A percentile compares a stretch with the other conserved stretches of the same genome.
These are phyloP conservation scores for Debaryomyces fabryi DNA, from an alignment of 1,139 yeast genomes.

Conservation along the genomic window DNA sequence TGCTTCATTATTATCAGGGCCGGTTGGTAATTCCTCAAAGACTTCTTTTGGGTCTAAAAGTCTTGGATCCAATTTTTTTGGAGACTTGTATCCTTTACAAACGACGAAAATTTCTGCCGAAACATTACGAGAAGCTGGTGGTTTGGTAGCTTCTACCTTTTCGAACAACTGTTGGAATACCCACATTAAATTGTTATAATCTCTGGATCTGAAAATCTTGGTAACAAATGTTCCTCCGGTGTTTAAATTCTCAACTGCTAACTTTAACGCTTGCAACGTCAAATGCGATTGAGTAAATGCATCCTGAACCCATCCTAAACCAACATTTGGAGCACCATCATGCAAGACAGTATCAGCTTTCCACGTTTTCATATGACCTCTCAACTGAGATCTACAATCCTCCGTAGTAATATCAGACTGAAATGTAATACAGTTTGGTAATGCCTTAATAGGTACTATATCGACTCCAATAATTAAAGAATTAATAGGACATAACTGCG, in stretches of 20 bases:
- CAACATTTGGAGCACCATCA: constrained; percentile 99
- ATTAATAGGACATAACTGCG: constrained; percentile 87
- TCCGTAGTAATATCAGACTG: constrained; percentile 98
- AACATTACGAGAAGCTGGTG: constrained; percentile 98
- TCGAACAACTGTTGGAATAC: constrained; percentile 94
- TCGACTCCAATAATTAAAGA: constrained; percentile 96
- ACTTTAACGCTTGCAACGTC: constrained; percentile 86
- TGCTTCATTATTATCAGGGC: constrained; percentile 82
- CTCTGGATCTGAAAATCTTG: constrained; percentile 95
- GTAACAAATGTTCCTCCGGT: constrained; percentile 98
- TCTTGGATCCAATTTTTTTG: constrained; percentile 91
- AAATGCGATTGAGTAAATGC: constrained; percentile 97
- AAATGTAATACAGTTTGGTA: constrained; percentile 91
- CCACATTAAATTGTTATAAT: constrained; percentile 96
- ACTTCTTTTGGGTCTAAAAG: constrained; percentile 90
- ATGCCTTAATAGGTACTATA: constrained; percentile 92
- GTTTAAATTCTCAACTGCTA: constrained; percentile 91
- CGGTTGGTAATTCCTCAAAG: constrained; percentile 85
- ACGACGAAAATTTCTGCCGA: constrained; percentile 99
- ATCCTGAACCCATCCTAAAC: constrained; percentile 99
- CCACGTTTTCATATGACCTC: constrained; percentile 98
- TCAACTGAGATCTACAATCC: constrained; percentile 89
- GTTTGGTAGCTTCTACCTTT: constrained; percentile 97
- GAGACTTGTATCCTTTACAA: constrained; percentile 94
- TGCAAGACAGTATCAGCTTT: constrained; percentile 97